Base-by-base conservation (phyloP, 345 rosid genomes). In the Adansonia digitata region DNA sequence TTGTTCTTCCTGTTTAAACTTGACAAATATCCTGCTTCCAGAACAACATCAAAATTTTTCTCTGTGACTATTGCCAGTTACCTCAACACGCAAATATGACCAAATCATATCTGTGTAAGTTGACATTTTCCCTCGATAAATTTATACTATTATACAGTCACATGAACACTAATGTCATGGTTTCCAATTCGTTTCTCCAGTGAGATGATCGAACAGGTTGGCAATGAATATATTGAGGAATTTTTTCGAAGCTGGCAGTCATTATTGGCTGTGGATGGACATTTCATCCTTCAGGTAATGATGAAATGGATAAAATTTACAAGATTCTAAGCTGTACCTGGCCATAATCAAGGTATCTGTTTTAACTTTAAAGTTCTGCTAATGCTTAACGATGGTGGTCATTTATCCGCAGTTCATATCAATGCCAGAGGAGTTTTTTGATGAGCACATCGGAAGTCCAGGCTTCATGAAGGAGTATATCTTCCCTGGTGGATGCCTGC, bases 181-280 rank as follows among this genome's bases (percentile, higher is more conserved):
- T 77, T 74, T 2, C 10, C 22, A 15, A 64, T 39, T 70, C 24
- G 11, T 29, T 14, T 71, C 63, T 77, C 29, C 85, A 92, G 98
- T 8, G 98, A 89, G 88, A 92, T 94, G 97, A 57, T 90, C 46
- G 97, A 92, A 86, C 88, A 88, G 6, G 96, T 94, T 49, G 98
- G 98, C 3, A 96, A 94, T 15, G 96, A 94, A 79, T 92, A n/a
- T n/a, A n/a, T n/a, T n/a, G n/a, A n/a, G n/a, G n/a, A n/a, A n/a
- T n/a, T n/a, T n/a, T n/a, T n/a, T 49, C 74, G 87, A 57, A 84
- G 86, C 31, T 89, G 93, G 1, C 97, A 92, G 72, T 89, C 96
- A 13, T 83, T 83, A 6, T 81, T 92, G 66, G 97, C 93, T 14
- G 81, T 89, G 42, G 79, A 94, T 20, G 98, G 97, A 1, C 78